Base-by-base conservation (phyloP, 495 filamentous ascomycete species). In the Pseudomonodictys pantanalensis region DNA sequence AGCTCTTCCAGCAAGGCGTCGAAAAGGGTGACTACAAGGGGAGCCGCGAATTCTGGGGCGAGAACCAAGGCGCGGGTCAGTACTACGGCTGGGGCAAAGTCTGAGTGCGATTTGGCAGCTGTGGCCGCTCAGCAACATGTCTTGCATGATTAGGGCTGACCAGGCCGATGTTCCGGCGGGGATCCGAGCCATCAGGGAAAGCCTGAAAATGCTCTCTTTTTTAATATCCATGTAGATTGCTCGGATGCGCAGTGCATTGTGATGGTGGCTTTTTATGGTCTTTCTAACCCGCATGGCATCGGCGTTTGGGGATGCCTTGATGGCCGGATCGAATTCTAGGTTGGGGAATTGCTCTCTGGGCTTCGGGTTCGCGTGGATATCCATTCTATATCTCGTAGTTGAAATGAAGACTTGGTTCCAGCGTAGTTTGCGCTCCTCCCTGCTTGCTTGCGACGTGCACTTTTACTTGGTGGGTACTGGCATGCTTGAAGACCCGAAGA, bases 41-140 rank as follows among this genome's bases (percentile, higher is more conserved):
- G 2, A 48, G 46, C 30, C 52, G 56, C 24, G 56, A 60, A 18
- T 72, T 56, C 48, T 72, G 69, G 69, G 66, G 63, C 1, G 60
- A 57, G 22, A 56, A 65, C 20, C 57, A 66, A 32, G 65, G 62
- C 15, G 52, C 47, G 25, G 53, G 55, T 23, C 54, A 61, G 30
- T 56, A 62, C 25, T 44, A 64, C 18, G 69, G 69, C 11, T 72
- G 69, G 69, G 63, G 65, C 23, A 66, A 70, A 50, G 68, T 72
- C 12, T 72, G 46, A 60, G 39, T 24, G 24, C 52, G 4, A 10
- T 15, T 20, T 50, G 33, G 2, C 22, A 4, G 26, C 35, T 29
- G 11, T 8, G 33, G 28, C 2, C 23, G 24, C 25, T 30, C n/a
- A n/a, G 20, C 42, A 22, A 45, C 42, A 5, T 23, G 23, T 7